Percentiles rank a stretch among this genome's conserved stretches.
Evolutionary conservation across 2,329 filamentous ascomycete species (phyloP).

Genomic region (Penicillium glabrum): DNA sequence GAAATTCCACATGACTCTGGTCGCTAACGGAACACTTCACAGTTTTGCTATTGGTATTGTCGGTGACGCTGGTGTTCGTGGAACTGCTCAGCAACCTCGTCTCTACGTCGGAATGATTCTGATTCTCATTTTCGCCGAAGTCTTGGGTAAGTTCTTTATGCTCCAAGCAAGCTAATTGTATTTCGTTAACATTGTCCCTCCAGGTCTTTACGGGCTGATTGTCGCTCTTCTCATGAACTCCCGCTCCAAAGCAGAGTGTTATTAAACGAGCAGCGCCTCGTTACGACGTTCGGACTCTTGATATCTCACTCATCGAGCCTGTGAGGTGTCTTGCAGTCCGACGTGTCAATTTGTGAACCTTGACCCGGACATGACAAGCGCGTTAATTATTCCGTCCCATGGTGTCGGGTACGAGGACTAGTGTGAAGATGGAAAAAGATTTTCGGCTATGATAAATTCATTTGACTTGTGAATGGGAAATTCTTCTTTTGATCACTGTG

Average conservation of each 20-base stretch:
- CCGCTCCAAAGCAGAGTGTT: constrained; percentile 69
- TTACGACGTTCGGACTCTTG: constrained; percentile 8
- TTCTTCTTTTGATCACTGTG: constrained; percentile 15
- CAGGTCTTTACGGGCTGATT: constrained; percentile 98
- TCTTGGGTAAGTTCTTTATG: constrained; percentile 69
- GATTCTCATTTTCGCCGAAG: constrained; percentile 99
- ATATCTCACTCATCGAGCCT: not conserved
- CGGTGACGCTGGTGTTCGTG: constrained; percentile 56
- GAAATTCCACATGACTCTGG: not conserved
- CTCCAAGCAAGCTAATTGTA: not conserved
- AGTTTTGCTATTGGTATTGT: constrained; percentile 85
- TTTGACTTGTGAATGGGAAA: constrained; percentile 17
- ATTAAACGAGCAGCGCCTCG: constrained; percentile 46
- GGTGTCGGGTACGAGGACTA: constrained; percentile 5
- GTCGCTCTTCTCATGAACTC: constrained; percentile 99
- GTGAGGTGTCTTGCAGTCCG: not conserved
- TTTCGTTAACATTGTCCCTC: constrained; percentile 22
- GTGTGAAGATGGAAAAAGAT: constrained; percentile 15
- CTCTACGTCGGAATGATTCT: constrained; percentile 97
- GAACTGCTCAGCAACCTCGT: constrained; percentile 53
- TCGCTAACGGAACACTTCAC: constrained; percentile 11
- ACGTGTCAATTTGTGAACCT: not conserved
- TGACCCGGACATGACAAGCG: constrained; percentile 7
- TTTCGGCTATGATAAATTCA: constrained; percentile 20
- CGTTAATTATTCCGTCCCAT: not conserved